phyloP scores from a whole-genome alignment of 2,329 filamentous ascomycete genomes.

The Verticillium albo-atrum region DNA sequence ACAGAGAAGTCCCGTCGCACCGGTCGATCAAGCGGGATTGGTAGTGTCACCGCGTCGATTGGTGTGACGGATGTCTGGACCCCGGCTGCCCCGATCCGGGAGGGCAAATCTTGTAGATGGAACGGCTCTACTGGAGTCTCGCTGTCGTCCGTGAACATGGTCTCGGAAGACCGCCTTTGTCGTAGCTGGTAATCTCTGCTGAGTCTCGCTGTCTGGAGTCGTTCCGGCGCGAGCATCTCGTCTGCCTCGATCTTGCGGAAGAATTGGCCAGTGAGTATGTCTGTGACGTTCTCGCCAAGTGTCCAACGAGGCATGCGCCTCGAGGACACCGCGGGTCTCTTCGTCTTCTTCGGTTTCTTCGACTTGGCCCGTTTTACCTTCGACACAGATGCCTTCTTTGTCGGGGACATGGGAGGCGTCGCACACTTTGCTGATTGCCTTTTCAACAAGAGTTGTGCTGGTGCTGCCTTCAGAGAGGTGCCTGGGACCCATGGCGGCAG shows the following conservation, averaged over 20 bases:
- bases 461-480: constrained; percentile 8
- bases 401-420: constrained; percentile 17
- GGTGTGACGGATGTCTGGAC: constrained; percentile 22
- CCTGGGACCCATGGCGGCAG: constrained; percentile 5
- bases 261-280: constrained; percentile 48
- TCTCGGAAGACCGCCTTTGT: constrained; percentile 21
- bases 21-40: constrained; percentile 14
- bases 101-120: constrained; percentile 42
- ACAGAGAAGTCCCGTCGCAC: constrained; percentile 18
- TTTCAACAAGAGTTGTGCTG: constrained; percentile 5
- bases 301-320: constrained; percentile 43
- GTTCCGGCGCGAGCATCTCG: constrained; percentile 53
- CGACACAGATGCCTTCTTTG: constrained; percentile 22
- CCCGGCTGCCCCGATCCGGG: constrained; percentile 34
- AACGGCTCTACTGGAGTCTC: constrained; percentile 44
- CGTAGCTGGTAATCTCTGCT: constrained; percentile 26
- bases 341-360: constrained; percentile 34
- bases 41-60: constrained; percentile 20
- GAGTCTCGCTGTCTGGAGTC: constrained; percentile 14
- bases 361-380: constrained; percentile 36
- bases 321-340: constrained; percentile 6
- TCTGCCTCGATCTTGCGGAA: constrained; percentile 54
- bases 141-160: constrained; percentile 23
- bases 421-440: constrained; percentile 14
- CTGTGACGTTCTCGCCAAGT: constrained; percentile 52